These are phyloP conservation scores for Hanseniaspora lachancei DNA, from an alignment of 805 yeast genomes.

Conservation along the genomic window DNA sequence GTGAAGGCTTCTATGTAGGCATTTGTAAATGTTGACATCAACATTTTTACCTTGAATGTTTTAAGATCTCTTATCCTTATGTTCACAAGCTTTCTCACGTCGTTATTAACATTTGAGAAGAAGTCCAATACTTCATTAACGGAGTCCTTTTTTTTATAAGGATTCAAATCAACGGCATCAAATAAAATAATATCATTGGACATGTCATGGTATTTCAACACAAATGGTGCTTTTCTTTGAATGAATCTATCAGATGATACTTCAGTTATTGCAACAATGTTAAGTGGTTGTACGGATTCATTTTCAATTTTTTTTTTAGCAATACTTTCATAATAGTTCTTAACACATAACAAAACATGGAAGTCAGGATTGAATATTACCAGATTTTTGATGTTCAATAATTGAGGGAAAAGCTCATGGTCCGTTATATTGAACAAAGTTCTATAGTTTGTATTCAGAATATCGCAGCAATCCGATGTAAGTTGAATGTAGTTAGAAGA, in stretches of 20 bases:
- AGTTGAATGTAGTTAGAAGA: not conserved
- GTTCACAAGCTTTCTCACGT: slow-evolving; percentile 1
- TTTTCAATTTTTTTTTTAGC: not conserved
- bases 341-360: not conserved
- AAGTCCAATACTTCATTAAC: not conserved
- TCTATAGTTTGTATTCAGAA: not conserved
- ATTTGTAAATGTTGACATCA: not conserved
- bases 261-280: not conserved
- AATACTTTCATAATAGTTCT: not conserved
- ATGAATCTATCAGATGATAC: not conserved
- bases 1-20: not conserved
- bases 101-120: not conserved
- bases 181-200: slow-evolving; percentile 1
- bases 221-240: not conserved
- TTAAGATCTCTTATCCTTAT: not conserved
- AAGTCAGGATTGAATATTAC: slow-evolving; percentile 3
- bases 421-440: not conserved
- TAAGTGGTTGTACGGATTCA: not conserved
- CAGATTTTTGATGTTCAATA: not conserved
- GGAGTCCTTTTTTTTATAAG: not conserved
- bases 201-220: not conserved
- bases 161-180: not conserved
- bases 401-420: not conserved
- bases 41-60: not conserved
- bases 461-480: not conserved